Conservation (phyloP, 75 land plant species). For the Azolla pinnata region DNA sequence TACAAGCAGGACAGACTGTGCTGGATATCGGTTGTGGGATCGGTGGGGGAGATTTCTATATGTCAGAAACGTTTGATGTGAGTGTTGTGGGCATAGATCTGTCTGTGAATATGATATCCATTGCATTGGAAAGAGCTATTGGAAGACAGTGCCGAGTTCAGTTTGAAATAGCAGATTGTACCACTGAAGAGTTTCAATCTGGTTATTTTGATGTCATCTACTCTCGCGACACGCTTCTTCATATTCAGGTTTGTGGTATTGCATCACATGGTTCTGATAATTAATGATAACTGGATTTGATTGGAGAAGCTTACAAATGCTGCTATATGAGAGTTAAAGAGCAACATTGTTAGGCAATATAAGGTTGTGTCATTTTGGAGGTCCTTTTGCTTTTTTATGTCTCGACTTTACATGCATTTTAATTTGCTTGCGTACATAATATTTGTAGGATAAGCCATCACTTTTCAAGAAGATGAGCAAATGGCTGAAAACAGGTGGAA, state of each 20-base stretch:
- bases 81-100: conserved; percentile 89
- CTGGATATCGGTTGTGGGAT: conserved; percentile 99
- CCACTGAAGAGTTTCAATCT: conserved; percentile 56
- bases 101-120: conserved; percentile 96
- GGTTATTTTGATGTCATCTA: conserved; percentile 84
- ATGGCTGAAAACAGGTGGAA: conserved; percentile 96
- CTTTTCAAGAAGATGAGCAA: conserved; percentile 61
- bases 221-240: conserved; percentile 97
- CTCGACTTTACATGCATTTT: neutral
- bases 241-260: conserved; percentile 78
- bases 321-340: too few relatives aligned
- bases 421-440: neutral
- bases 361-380: neutral
- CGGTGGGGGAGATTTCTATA: conserved; percentile 99
- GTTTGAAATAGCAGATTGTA: conserved; percentile 97
- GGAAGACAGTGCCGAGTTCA: conserved; percentile 81
- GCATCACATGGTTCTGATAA: too few relatives aligned
- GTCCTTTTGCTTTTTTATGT: neutral
- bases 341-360: too few relatives aligned
- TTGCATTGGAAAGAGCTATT: conserved; percentile 92
- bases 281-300: too few relatives aligned
- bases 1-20: conserved; percentile 84
- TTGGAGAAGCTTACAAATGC: too few relatives aligned
- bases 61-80: conserved; percentile 92
- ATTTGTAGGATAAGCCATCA: conserved; percentile 75